Base-by-base conservation (phyloP, 768 basidiomycete species). In the Sistotremastrum suecicum region DNA sequence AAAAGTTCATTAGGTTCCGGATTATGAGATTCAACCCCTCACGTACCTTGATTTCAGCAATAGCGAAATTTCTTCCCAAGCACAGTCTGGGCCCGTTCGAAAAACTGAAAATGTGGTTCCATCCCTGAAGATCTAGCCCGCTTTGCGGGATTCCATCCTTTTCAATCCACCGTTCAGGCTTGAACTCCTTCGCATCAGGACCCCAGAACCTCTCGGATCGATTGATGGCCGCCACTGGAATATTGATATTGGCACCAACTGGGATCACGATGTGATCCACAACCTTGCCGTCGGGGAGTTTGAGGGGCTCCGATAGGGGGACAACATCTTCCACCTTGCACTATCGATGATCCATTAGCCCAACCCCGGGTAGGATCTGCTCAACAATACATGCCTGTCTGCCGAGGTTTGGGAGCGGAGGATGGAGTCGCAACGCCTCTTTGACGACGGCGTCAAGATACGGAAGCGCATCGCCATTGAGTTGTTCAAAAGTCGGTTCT, bases 401-500 rank as follows among this genome's bases (percentile, higher is more conserved):
- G 11, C 33, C 9, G 44, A 33, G 30, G 37, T 43, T 4, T 0
- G 50, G 41, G 11, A 70, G 43, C 3, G 70, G 64, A 12, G 73
- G 60, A 49, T 75, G 69, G 3, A 72, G 20, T 5, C 72, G 62
- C 8, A 75, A 60, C 0, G 58, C 59, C 52, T 74, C 74, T 37
- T 67, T 66, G 1, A 67, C 64, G 3, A 72, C 62, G 0, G 72
- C 69, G 51, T 78, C 75, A 4, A 79, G 70, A 53, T 73, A 78
- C 0, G 75, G 76, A 5, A 80, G 57, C 34, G 12, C 8, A 43
- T 35, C 62, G 7, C 65, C 66, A 3, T 60, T 64, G 4, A 79
- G 63, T 46, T 76, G 70, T 35, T 77, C 75, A 57, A 69, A 76
- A 0, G 66, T 70, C 11, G 75, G 75, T 53, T 79, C 76, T 48